A percentile compares a stretch with the other conserved stretches of the same genome.
phyloP scores from a whole-genome alignment of 495 filamentous ascomycete species.

The Bombardia bombarda region DNA sequence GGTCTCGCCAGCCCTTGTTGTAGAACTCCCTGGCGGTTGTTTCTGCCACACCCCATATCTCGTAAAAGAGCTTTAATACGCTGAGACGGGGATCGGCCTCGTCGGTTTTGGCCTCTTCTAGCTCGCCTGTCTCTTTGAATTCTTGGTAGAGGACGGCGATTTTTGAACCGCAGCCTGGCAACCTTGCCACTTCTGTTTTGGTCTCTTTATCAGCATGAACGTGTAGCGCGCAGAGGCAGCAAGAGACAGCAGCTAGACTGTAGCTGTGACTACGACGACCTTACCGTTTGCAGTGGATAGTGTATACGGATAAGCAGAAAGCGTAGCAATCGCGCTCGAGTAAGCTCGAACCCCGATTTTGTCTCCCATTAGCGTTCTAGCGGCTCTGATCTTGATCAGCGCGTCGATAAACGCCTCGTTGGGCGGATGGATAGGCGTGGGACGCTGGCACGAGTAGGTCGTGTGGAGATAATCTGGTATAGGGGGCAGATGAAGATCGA shows the following conservation, averaged over 20 bases:
- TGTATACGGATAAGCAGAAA: constrained; percentile 69
- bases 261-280: too few species aligned
- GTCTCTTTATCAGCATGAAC: constrained; percentile 6
- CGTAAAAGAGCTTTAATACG: constrained; percentile 60
- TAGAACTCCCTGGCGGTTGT: constrained; percentile 79
- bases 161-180: constrained; percentile 80
- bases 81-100: constrained; percentile 56
- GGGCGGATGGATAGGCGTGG: constrained; percentile 58
- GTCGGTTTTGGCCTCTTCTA: constrained; percentile 56
- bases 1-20: constrained; percentile 61
- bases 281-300: constrained; percentile 30
- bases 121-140: constrained; percentile 50
- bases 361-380: constrained; percentile 62
- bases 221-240: too few species aligned
- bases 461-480: constrained; percentile 65
- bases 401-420: constrained; percentile 72
- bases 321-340: constrained; percentile 71
- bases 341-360: constrained; percentile 82
- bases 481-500: constrained; percentile 35
- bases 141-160: constrained; percentile 73
- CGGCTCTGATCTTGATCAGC: constrained; percentile 64
- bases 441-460: constrained; percentile 75
- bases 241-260: too few species aligned
- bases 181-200: constrained; percentile 52
- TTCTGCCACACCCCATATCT: constrained; percentile 87